Evolutionary conservation across 768 basidiomycete species (phyloP), one percentile per base, ranked within the genome.

Genomic region (Trametes sanguinea): DNA sequence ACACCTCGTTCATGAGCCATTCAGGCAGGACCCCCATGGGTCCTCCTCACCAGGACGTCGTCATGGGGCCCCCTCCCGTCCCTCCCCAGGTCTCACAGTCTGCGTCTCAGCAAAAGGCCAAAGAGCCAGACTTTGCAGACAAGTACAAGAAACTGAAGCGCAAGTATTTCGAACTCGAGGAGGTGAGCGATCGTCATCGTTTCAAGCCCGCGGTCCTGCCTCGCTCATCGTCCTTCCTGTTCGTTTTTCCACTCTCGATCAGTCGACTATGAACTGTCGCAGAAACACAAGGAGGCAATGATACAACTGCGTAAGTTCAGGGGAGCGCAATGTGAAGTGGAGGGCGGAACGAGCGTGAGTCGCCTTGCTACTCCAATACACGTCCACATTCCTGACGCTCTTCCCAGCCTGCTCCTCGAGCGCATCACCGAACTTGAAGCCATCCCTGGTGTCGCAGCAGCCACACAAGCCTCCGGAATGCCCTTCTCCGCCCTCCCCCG

Each of bases 81-180:
- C 74, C 76, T 47, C 66, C 76, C 13, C 76, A 78, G 66, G 53
- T 74, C 11, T 48, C 72, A 11, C 74, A 69, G 32, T 68, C 71
- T 16, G 53, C 69, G 2, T 50, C 69, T 22, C 71, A 75, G 9
- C 75, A 71, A 33, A 54, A 71, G 14, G 5, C 48, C 16, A 79
- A 74, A 47, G 64, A 73, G 39, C 79, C 78, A 53, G 86, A 86
- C 52, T 71, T 80, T 63, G 67, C 68, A 50, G 87, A 88, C 75
- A 89, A 88, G 73, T 87, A 88, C 72, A 77, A 75, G 62, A 83
- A 80, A 65, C 77, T 89, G 54, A 91, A 91, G 71, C 75, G 85
- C 45, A 83, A 84, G 43, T 87, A 83, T 71, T 81, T 82, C 65
- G 86, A 88, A 56, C 81, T 89, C 44, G 86, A 89, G 67, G 85